Base-by-base conservation (phyloP, 257 asterid species). In the Solanum appendiculatum region DNA sequence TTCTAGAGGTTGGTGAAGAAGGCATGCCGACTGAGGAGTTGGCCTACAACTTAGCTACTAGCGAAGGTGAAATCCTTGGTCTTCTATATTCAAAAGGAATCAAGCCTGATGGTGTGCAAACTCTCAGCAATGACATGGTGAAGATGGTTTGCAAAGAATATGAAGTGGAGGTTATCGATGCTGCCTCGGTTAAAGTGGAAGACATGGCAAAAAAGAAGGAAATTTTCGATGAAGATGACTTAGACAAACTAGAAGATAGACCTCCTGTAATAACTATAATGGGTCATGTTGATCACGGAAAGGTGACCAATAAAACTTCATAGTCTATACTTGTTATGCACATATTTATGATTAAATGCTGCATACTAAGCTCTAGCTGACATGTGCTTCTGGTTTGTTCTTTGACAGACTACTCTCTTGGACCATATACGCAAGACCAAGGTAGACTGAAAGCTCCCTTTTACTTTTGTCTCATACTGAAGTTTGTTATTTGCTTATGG, bases 221-320 rank as follows among this genome's bases (percentile, higher is more conserved):
- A 89, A 92, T 93, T 84, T 46, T 96, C 44, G 98, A 96, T 85
- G 99, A 94, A 87, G 98, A 95, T 37, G 99, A 97, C 92, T 86
- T 95, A 82, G 99, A 95, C 90, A 94, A 94, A 42, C 91, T 97
- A 88, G 93, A 93, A 92, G 93, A 93, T 82, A 91, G 99, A 88
- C 99, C 99, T 86, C 98, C 99, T 63, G 98, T 97, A 86, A 87
- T 97, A 82, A 96, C 99, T 86, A 96, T 97, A 87, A 97, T 97
- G 99, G 99, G 99, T 36, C 99, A 97, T 86, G 99, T 97, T 86
- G 99, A 97, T 91, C 99, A 97, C 89, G 99, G 99, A 91, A 97
- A 97, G 98, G 99, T 96, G 80, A 85, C 90, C 83, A 83, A 84
- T 82, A 82, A 63, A 46, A 6, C 78, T 31, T 54, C 46, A 15